Conservation (phyloP, 345 rosid genomes). For the Crucihimalaya himalaica region DNA sequence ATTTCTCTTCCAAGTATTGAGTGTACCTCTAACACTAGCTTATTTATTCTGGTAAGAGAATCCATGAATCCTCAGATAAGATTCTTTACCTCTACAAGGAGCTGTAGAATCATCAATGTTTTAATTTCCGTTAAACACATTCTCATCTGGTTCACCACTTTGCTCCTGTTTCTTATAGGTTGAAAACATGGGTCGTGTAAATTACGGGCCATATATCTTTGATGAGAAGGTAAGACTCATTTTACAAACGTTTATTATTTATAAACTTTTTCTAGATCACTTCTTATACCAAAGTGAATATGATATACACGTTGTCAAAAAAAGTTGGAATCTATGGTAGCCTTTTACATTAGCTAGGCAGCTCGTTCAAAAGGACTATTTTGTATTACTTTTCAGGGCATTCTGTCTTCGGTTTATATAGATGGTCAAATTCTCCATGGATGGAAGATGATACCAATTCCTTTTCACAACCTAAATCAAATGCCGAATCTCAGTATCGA, state of each 20-base stretch:
- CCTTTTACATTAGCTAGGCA: neutral
- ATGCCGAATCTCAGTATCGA: constrained; percentile 45
- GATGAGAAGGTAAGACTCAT: constrained; percentile 68
- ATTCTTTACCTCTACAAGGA: neutral
- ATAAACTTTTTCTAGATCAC: no score
- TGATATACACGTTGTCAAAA: neutral
- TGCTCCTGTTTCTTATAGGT: constrained; percentile 52
- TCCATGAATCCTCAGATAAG: neutral
- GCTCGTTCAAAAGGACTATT: neutral
- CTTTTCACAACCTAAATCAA: constrained; percentile 73
- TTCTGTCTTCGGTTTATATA: constrained; percentile 71
- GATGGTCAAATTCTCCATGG: constrained; percentile 57
- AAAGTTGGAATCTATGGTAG: neutral
- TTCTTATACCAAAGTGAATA: neutral
- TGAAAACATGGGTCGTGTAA: constrained; percentile 93
- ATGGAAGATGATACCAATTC: constrained; percentile 84
- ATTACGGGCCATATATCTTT: constrained; percentile 74
- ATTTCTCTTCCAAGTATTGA: constrained; percentile 55
- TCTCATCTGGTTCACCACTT: neutral
- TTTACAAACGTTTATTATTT: neutral
- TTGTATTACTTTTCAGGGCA: constrained; percentile 55
- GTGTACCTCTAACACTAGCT: constrained; percentile 60
- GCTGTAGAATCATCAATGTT: neutral
- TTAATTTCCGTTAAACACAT: neutral
- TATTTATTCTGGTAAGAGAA: constrained; percentile 66